Base-by-base conservation (phyloP, 1,139 yeast genomes). In the Pichia sp. region DNA sequence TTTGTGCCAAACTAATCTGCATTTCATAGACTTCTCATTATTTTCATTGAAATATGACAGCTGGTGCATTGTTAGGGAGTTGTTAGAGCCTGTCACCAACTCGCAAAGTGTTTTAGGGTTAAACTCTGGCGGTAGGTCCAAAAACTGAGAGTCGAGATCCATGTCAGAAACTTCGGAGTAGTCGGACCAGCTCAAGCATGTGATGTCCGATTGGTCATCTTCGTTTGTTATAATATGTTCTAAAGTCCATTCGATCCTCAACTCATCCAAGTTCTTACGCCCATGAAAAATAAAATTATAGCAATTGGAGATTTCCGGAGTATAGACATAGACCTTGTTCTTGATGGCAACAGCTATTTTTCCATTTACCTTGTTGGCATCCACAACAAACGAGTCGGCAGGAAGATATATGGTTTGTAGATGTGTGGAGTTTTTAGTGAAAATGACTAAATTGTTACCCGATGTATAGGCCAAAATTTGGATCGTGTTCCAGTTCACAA, bases 401-500 rank as follows among this genome's bases (percentile, higher is more conserved):
- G 81, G 83, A 27, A 90, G 73, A 63, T 87, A 88, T 1, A 91
- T 73, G 0, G 97, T 91, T 67, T 92, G 98, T 27, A 91, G 71
- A 60, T 85, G 72, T 41, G 71, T 71, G 54, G 76, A 72, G 46
- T 77, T 72, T 58, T 79, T 77, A 8, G 84, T 75, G 5, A 83
- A 66, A 9, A 91, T 77, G 48, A 91, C 86, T 62, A 92, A 72
- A 67, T 90, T 91, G 71, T 91, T 90, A 1, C 97, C 97, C 1
- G 97, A 88, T 54, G 93, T 88, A 67, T 92, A 92, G 0, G 84
- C 85, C 31, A 87, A 72, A 7, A 91, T 71, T 54, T 84, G 79
- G 58, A 81, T 83, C 24, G 76, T 76, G 57, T 83, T 83, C 96
- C 97, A 91, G 54, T 73, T 71, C 6, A 77, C 79, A 61, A 85